A percentile compares a stretch with the other conserved stretches of the same genome.
Conservation (phyloP, 2,329 filamentous ascomycete genomes). For the Claviceps humidiphila region DNA sequence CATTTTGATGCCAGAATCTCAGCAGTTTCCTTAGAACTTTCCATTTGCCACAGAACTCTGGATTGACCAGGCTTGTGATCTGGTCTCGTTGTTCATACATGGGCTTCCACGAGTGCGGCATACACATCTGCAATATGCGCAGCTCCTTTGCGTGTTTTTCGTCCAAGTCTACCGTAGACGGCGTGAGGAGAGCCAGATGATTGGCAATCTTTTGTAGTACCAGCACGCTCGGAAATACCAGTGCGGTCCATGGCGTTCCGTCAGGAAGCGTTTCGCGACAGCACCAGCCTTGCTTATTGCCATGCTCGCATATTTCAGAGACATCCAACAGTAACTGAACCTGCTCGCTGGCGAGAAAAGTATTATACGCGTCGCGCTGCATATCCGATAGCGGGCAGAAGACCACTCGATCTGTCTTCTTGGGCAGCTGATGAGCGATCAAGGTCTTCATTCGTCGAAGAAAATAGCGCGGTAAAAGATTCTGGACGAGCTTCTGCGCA, state of each 20-base stretch:
- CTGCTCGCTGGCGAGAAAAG: conserved; percentile 56
- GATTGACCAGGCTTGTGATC: conserved; percentile 68
- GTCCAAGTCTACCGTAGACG: conserved; percentile 44
- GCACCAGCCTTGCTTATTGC: conserved; percentile 63
- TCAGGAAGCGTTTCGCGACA: conserved; percentile 49
- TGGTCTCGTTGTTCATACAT: conserved; percentile 65
- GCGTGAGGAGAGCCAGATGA: conserved; percentile 80
- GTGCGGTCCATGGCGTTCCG: conserved; percentile 55
- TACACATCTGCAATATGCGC: conserved; percentile 56
- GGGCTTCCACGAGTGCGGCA: conserved; percentile 62
- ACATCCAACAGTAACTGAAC: conserved; percentile 56
- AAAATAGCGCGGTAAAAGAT: conserved; percentile 81
- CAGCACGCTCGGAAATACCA: conserved; percentile 75
- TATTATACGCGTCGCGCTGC: conserved; percentile 72
- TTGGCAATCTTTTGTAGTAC: conserved; percentile 81
- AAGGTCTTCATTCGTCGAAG: conserved; percentile 84
- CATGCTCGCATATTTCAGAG: conserved; percentile 53
- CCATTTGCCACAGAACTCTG: conserved; percentile 95
- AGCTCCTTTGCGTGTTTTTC: conserved; percentile 72
- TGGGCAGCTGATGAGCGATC: conserved; percentile 84
- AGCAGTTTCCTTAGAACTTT: conserved; percentile 77
- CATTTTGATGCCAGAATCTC: conserved; percentile 76
- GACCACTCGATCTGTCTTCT: conserved; percentile 86
- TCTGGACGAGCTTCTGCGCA: conserved; percentile 71
- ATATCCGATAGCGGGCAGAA: conserved; percentile 82